These are phyloP conservation scores for Protostelium mycophagum DNA, from an alignment of 78 protist species.

Conservation along the genomic window DNA sequence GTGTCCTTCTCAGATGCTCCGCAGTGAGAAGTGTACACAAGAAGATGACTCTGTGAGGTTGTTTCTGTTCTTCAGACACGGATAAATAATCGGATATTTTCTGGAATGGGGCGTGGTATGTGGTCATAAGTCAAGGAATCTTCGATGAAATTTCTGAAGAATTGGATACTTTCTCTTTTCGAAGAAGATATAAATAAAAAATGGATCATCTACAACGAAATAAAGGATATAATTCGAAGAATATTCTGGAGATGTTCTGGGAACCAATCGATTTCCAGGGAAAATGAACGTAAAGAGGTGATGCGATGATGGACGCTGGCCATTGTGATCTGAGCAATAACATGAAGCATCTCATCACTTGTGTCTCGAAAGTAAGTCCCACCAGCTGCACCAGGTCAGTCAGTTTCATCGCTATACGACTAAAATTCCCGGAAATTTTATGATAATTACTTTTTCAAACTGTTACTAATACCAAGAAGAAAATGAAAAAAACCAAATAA, in stretches of 20 bases:
- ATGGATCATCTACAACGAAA: neutral
- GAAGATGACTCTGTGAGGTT: neutral
- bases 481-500: too few species aligned
- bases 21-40: neutral
- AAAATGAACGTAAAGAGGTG: neutral
- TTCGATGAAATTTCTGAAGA: too few species aligned
- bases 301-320: neutral
- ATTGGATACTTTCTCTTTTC: too few species aligned
- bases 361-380: neutral
- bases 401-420: neutral
- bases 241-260: neutral
- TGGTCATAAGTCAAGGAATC: neutral
- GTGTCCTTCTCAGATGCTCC: neutral
- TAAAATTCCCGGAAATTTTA: too few species aligned
- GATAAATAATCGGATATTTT: neutral
- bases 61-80: neutral
- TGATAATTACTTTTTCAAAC: too few species aligned
- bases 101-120: neutral
- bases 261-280: neutral
- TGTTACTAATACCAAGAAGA: too few species aligned
- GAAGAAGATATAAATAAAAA: too few species aligned
- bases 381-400: neutral
- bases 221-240: neutral
- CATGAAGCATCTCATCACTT: neutral
- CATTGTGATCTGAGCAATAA: neutral